Conservation (phyloP, 2,329 filamentous ascomycete genomes). For the Fonsecaea multimorphosa region DNA sequence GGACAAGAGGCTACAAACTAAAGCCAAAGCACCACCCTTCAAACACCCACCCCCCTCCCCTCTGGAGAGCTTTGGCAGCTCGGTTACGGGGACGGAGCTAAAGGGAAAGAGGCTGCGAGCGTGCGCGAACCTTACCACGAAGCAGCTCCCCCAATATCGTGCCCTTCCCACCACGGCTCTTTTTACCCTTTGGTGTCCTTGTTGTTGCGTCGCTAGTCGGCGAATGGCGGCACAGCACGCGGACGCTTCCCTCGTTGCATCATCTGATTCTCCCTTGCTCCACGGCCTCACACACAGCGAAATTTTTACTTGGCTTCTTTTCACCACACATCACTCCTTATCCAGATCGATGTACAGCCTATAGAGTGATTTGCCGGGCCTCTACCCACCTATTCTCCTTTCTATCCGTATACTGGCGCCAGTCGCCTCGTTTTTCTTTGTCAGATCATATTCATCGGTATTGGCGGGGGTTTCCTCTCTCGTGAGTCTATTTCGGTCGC, state of each 20-base stretch:
- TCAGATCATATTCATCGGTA: conserved; percentile 18
- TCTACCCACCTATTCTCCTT: conserved; percentile 26
- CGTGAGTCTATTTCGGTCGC: conserved; percentile 25
- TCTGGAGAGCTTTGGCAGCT: conserved; percentile 10
- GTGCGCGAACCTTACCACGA: conserved; percentile 5
- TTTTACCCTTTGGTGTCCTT: conserved; percentile 11
- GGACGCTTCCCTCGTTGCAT: conserved; percentile 28
- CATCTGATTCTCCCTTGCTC: conserved; percentile 25
- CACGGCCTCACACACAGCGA: conserved; percentile 24
- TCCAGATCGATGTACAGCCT: conserved; percentile 31
- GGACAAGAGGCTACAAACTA: neutral
- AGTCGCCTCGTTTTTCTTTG: conserved; percentile 36
- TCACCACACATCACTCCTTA: conserved; percentile 27
- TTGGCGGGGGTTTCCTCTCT: conserved; percentile 20
- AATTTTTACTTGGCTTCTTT: conserved; percentile 31
- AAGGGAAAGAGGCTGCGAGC: neutral
- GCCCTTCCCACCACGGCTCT: conserved; percentile 18
- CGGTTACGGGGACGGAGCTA: conserved; percentile 22
- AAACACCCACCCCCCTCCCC: neutral
- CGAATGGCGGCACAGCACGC: conserved; percentile 29
- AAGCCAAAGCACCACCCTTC: conserved; percentile 15
- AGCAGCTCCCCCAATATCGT: neutral
- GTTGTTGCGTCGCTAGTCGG: conserved; percentile 24
- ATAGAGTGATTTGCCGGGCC: conserved; percentile 31
- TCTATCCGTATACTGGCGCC: conserved; percentile 39